phyloP scores from a whole-genome alignment of 805 yeast genomes.

The Zygosaccharomyces siamensis region DNA sequence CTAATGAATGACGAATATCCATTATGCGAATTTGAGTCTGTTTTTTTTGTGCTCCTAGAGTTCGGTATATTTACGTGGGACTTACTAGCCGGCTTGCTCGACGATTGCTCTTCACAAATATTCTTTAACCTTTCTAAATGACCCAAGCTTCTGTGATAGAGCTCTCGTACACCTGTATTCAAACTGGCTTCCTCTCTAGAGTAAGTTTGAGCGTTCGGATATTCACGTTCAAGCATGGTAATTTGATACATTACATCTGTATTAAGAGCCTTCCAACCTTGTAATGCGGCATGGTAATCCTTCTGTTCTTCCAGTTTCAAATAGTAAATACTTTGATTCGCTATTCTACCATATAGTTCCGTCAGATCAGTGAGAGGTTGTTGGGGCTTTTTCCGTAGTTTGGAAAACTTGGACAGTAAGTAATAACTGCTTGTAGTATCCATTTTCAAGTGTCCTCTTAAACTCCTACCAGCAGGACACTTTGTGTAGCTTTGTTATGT shows the following conservation, averaged over 20 bases:
- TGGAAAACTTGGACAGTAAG: constrained; percentile 18
- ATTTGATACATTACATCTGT: constrained; percentile 53
- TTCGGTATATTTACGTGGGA: not conserved
- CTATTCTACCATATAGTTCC: constrained; percentile 57
- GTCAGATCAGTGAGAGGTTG: constrained; percentile 56
- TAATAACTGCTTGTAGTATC: constrained; percentile 12
- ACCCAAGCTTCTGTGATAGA: constrained; percentile 35
- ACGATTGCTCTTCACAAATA: constrained; percentile 16
- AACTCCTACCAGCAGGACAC: not conserved
- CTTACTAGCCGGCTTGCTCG: constrained; percentile 1
- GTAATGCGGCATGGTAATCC: constrained; percentile 50
- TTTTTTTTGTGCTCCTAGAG: not conserved
- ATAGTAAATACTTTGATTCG: constrained; percentile 54
- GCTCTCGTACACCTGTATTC: constrained; percentile 38
- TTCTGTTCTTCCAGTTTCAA: constrained; percentile 53
- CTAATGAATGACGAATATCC: constrained; percentile 27
- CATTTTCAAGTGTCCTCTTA: not conserved
- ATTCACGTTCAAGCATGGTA: constrained; percentile 46
- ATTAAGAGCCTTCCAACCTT: constrained; percentile 72
- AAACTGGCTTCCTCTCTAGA: constrained; percentile 45
- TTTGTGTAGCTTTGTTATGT: not conserved
- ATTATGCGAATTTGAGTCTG: not conserved
- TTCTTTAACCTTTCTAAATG: constrained; percentile 38
- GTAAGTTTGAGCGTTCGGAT: constrained; percentile 31
- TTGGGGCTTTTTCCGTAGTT: constrained; percentile 52